These are phyloP conservation scores for Pythium coloratum DNA, from an alignment of 352 stramenopile genomes.

Conservation along the genomic window DNA sequence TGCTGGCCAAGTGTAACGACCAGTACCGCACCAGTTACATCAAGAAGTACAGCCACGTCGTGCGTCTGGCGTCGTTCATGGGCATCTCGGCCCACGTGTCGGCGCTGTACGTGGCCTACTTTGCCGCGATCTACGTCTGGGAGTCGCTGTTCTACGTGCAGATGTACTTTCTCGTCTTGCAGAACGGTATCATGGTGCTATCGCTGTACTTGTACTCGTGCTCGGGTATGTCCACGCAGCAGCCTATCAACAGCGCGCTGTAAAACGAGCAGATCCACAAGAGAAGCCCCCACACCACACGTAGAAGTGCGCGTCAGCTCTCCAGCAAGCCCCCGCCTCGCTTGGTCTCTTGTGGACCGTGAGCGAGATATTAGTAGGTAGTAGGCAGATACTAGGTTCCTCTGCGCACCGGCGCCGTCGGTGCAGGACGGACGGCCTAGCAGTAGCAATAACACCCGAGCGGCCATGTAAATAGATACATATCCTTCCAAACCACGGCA, in stretches of 20 bases:
- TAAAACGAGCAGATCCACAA: conserved; percentile 4
- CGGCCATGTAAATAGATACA: conserved; percentile 22
- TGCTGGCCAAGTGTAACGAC: conserved; percentile 63
- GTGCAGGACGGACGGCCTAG: background rate
- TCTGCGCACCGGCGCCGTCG: background rate
- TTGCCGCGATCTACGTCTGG: conserved; percentile 70
- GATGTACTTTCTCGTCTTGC: conserved; percentile 67
- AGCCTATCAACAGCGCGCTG: conserved; percentile 27
- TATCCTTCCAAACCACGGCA: background rate
- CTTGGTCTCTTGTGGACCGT: background rate
- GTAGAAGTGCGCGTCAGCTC: conserved; percentile 2
- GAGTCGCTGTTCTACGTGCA: conserved; percentile 76
- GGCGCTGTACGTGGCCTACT: conserved; percentile 71
- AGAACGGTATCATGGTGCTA: conserved; percentile 58
- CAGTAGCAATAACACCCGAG: conserved; percentile 15
- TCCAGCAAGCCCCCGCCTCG: background rate
- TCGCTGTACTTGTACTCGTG: conserved; percentile 62
- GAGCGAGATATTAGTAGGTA: background rate
- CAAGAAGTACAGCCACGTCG: conserved; percentile 51
- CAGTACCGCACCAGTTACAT: conserved; percentile 67
- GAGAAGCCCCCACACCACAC: background rate
- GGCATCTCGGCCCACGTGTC: conserved; percentile 79
- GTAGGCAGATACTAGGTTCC: background rate
- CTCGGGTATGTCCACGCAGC: conserved; percentile 52
- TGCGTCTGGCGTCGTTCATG: conserved; percentile 78